A percentile compares a stretch with the other conserved stretches of the same genome.
Evolutionary conservation across 225 moss, liverwort and hornwort genomes (phyloP).

Genomic region (Marchantia paleacea): DNA sequence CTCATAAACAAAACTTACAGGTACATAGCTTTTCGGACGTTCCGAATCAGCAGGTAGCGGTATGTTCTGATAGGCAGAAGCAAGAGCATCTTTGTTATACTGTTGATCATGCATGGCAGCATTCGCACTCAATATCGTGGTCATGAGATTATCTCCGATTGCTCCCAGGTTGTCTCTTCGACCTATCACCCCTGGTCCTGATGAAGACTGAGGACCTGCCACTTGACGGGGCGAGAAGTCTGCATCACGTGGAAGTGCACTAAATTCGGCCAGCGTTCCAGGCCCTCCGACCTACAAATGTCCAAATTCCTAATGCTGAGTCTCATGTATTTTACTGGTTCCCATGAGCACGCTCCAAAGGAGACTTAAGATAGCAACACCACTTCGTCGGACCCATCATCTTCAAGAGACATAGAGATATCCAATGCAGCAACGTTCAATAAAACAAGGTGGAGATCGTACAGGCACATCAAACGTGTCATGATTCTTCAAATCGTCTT

Average conservation of each 20-base stretch:
- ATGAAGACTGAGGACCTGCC: slow-evolving; percentile 55
- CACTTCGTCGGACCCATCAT: not conserved
- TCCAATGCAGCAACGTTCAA: not conserved
- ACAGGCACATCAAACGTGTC: slow-evolving; percentile 96
- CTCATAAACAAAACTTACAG: slow-evolving; percentile 40
- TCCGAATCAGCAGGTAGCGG: slow-evolving; percentile 89
- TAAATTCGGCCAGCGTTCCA: slow-evolving; percentile 84
- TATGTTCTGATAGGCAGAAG: slow-evolving; percentile 84
- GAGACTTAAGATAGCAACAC: not conserved
- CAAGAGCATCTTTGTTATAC: slow-evolving; percentile 60
- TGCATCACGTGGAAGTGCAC: slow-evolving; percentile 87
- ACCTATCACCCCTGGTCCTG: slow-evolving; percentile 79
- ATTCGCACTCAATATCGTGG: slow-evolving; percentile 46
- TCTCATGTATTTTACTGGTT: not conserved
- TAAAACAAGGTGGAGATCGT: slow-evolving; percentile 24
- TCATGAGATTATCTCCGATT: slow-evolving; percentile 71
- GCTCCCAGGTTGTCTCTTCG: slow-evolving; percentile 65
- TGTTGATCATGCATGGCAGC: slow-evolving; percentile 67
- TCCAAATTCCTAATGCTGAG: not conserved
- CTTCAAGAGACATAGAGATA: not conserved
- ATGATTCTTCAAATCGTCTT: slow-evolving; percentile 92
- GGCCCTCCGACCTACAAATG: slow-evolving; percentile 80
- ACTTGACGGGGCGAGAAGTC: slow-evolving; percentile 83
- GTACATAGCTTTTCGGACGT: slow-evolving; percentile 88
- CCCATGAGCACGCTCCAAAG: not conserved